These are phyloP conservation scores for Geotrichum siamense DNA, from an alignment of 1,139 yeast species.

Conservation along the genomic window DNA sequence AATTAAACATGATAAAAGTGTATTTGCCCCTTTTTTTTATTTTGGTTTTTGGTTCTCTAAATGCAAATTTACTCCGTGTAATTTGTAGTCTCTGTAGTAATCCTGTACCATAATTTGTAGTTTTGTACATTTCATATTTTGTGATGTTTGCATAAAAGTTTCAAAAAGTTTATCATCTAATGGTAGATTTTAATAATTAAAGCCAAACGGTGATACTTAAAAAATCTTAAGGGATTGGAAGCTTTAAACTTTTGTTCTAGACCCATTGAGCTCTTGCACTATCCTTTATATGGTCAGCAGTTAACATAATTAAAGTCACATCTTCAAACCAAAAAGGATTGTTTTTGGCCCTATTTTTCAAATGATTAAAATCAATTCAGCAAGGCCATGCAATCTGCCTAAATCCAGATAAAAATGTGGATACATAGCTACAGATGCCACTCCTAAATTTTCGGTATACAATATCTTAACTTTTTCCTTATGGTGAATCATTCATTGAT, in stretches of 20 bases:
- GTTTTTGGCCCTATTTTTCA: conserved; percentile 20
- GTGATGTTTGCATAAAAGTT: conserved; percentile 9
- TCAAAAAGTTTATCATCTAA: conserved; percentile 16
- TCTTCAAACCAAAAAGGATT: conserved; percentile 20
- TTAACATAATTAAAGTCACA: conserved; percentile 23
- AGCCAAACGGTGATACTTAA: conserved; percentile 6
- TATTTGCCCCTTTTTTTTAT: background rate
- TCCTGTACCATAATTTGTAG: conserved; percentile 8
- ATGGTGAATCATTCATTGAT: conserved; percentile 1
- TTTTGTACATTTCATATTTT: conserved; percentile 3
- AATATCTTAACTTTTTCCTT: background rate
- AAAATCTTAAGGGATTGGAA: conserved; percentile 9
- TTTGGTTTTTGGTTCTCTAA: conserved; percentile 3
- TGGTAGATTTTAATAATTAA: conserved; percentile 2
- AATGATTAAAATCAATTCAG: conserved; percentile 23
- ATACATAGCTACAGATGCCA: conserved; percentile 11
- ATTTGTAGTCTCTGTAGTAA: conserved; percentile 9
- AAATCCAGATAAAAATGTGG: conserved; percentile 23
- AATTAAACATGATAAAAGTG: conserved; percentile 10
- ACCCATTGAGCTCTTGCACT: conserved; percentile 25
- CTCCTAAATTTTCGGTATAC: background rate
- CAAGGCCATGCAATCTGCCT: conserved; percentile 21
- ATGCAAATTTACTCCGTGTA: conserved; percentile 2
- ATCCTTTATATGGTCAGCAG: conserved; percentile 23
- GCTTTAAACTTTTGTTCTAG: conserved; percentile 17